Base-by-base conservation (phyloP, 768 basidiomycete genomes). In the Amanita exitialis region DNA sequence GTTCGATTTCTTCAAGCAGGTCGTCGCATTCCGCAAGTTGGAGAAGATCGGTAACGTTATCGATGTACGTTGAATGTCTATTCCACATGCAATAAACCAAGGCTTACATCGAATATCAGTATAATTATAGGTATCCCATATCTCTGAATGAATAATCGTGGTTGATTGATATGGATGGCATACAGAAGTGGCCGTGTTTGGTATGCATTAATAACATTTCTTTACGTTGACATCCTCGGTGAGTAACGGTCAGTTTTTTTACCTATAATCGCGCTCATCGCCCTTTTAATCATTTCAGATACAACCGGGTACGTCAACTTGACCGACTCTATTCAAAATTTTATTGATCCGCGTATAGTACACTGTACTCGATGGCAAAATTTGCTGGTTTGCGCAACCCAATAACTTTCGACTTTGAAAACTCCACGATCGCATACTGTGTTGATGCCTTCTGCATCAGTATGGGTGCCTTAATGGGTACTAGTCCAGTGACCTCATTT, bases 351-450 rank as follows among this genome's bases (percentile, higher is more conserved):
- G 68, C 73, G 69, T 27, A 74, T 71, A 49, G 90, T 60, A 91
- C 90, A 7, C 70, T 93, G 3, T 90, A 91, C 62, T 85, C 90
- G 34, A 91, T 93, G 90, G 87, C 88, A 49, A 90, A 86, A 63
- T 91, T 91, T 55, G 88, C 90, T 4, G 87, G 86, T 16, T 75
- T 93, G 1, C 86, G 87, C 44, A 83, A 91, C 61, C 83, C 84
- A 1, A 78, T 87, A 12, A 90, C 89, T 21, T 71, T 90, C 51
- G 90, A 93, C 63, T 93, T 93, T 57, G 90, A 93, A 67, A 79
- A 81, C 55, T 86, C 84, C 13, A 87, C 82, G 10, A 70, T 86
- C 53, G 88, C 88, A 3, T 90, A 90, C 66, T 90, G 86, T 56
- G 78, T 89, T 21, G 88, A 90, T 57, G 88, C 88, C 0, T 82